phyloP scores from a whole-genome alignment of 2,329 filamentous ascomycete genomes.

The Chaetomiaceae sp. region DNA sequence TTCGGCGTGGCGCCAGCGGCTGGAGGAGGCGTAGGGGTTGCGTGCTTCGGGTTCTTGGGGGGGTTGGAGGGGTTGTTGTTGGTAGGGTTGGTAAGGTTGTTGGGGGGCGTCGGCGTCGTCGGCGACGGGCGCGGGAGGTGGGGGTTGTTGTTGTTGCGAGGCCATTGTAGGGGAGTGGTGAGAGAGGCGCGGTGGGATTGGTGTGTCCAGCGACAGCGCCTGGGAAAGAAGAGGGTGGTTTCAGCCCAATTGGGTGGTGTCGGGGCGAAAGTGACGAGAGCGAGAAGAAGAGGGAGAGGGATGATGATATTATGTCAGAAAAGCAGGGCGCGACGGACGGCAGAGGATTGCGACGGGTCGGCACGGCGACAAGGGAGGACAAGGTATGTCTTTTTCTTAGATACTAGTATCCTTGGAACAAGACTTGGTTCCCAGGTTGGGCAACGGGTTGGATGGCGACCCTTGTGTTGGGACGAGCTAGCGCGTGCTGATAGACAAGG shows the following conservation, averaged over 20 bases:
- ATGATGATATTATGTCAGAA: too few species aligned
- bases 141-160: too few species aligned
- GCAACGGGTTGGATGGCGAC: background rate
- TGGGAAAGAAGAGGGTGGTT: too few species aligned
- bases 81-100: conserved; percentile 8
- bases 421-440: too few species aligned
- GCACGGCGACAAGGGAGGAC: background rate
- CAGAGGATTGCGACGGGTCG: background rate
- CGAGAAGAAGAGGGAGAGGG: background rate
- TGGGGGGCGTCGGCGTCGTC: background rate
- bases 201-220: too few species aligned
- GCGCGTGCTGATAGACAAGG: background rate
- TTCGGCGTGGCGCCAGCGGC: conserved; percentile 60
- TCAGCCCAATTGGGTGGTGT: too few species aligned
- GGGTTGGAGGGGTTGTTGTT: conserved; percentile 1
- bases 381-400: too few species aligned
- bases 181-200: too few species aligned
- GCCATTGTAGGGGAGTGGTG: too few species aligned
- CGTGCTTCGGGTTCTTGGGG: conserved; percentile 26
- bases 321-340: background rate
- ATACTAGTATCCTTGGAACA: too few species aligned
- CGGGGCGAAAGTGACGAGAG: background rate
- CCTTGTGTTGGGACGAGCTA: conserved; percentile 5
- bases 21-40: conserved; percentile 54
- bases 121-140: too few species aligned